Evolutionary conservation across 2,329 filamentous ascomycete genomes (phyloP), one percentile per base, ranked within the genome.

Genomic region (Triangularia setosa): DNA sequence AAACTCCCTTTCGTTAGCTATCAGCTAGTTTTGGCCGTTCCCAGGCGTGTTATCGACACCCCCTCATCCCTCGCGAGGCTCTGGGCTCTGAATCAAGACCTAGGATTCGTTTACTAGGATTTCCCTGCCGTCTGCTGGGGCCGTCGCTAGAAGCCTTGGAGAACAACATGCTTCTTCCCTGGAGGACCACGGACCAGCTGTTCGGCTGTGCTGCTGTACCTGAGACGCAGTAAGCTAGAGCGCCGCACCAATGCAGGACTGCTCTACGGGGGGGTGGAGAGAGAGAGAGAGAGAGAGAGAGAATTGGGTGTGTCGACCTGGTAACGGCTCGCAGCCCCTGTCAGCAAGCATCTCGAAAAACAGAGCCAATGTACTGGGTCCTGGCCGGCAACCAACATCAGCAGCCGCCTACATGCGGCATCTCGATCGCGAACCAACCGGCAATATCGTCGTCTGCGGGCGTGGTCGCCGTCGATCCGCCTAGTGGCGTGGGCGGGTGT

Each of bases 381-480:
- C 40, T 23, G 57, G 53, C 11, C n/a, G 23, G 53, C 58, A 61
- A 14, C 14, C 44, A 58, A 44, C 60, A 44, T 56, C 52, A 65
- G 35, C 40, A 62, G 33, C 53, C 35, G 58, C 48, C n/a, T 60
- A 27, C 55, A 55, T 62, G 66, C 64, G 30, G 60, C 57, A 64
- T 63, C 64, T 65, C 60, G 33, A 66, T 65, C 66, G 58, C 35
- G 60, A 48, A 33, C 27, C 21, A 61, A 52, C 64, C 60, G 12
- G 27, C 35, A 63, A 64, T 62, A 63, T 63, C 60, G 60, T 27
- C 40, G 52, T 56, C 55, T 65, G 62, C 58, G 58, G 63, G 65
- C 60, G 66, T 62, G 63, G 67, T 61, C 40, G 60, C 64, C 65
- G 67, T 66, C 56, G 60, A 64, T 65, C 67, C 62, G 67, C 25